A percentile compares a stretch with the other conserved stretches of the same genome.
Conservation (phyloP, 495 filamentous ascomycete species). For the Aspergillus panamensis region DNA sequence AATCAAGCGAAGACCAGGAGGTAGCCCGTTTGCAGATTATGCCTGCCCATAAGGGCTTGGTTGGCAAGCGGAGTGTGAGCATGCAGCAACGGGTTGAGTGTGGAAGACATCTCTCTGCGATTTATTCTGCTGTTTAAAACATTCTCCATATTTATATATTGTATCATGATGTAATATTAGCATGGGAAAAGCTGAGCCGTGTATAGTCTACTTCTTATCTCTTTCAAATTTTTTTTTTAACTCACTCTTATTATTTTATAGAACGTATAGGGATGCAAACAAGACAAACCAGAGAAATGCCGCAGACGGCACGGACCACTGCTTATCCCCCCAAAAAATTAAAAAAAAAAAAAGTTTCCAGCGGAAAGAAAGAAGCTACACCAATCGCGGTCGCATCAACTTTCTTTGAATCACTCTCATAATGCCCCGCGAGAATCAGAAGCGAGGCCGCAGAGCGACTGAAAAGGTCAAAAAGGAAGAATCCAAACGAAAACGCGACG, state of each 20-base stretch:
- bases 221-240: too few species aligned
- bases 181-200: background rate
- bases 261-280: slow-evolving; percentile 22
- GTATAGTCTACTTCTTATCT: too few species aligned
- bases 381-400: background rate
- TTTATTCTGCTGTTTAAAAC: slow-evolving; percentile 55
- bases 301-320: slow-evolving; percentile 42
- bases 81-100: slow-evolving; percentile 89
- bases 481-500: slow-evolving; percentile 42
- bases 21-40: slow-evolving; percentile 85
- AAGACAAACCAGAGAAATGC: slow-evolving; percentile 32
- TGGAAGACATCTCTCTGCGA: slow-evolving; percentile 76
- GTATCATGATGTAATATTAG: slow-evolving; percentile 28
- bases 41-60: slow-evolving; percentile 63
- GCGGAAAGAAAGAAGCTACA: background rate
- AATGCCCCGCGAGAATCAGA: slow-evolving; percentile 59
- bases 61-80: slow-evolving; percentile 62
- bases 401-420: slow-evolving; percentile 7
- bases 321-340: slow-evolving; percentile 39
- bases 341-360: slow-evolving; percentile 21
- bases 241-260: too few species aligned
- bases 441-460: slow-evolving; percentile 63
- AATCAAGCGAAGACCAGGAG: slow-evolving; percentile 47
- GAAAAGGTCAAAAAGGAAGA: slow-evolving; percentile 47
- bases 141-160: background rate